Evolutionary conservation across 2,329 filamentous ascomycete genomes (phyloP), one percentile per base, ranked within the genome.

Genomic region (Talaromyces sp.): DNA sequence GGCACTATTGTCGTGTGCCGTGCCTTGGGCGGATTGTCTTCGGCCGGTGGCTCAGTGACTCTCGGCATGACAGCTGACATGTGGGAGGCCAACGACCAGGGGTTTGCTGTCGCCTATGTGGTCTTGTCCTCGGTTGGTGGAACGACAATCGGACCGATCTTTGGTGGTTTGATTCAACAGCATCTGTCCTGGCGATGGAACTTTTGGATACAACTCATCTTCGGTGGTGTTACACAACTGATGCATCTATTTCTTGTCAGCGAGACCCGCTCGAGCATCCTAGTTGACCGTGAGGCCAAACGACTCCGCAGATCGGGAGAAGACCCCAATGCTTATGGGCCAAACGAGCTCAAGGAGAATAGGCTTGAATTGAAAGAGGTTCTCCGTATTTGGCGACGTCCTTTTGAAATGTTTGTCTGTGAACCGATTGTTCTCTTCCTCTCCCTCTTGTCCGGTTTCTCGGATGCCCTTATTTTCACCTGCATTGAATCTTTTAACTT

Each of bases 381-480:
- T 11, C 62, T 85, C 30, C 75, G 77, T 47, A 81, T 86, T 54
- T 86, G 85, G 84, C 69, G 78, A 32, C 82, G 85, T 0, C 85
- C 86, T 0, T 88, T 87, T 70, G 78, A 81, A 64, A 86, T 88
- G 82, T 86, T 88, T 66, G 56, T 85, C 22, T 84, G 80, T 1
- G 86, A 89, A 68, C 85, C 85, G 0, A 88, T 89, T 61, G 85
- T 88, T 2, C 73, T 83, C n/a, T 83, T 76, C 56, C 74, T 88
- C 1, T 88, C 85, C 0, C 76, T 88, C 1, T 80, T 88, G 19
- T 84, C 81, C 44, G 85, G 86, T 5, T 88, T 88, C 76, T 83
- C 80, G 61, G 85, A 88, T 63, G 83, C 85, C 0, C 77, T 88
- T n/a, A 87, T 88, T 68, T 88, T 88, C 74, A 86, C 84, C 71